Percentiles rank a stretch among this genome's conserved stretches.
Conservation (phyloP, 2,329 filamentous ascomycete species). For the Sphaerulina vaccinii region DNA sequence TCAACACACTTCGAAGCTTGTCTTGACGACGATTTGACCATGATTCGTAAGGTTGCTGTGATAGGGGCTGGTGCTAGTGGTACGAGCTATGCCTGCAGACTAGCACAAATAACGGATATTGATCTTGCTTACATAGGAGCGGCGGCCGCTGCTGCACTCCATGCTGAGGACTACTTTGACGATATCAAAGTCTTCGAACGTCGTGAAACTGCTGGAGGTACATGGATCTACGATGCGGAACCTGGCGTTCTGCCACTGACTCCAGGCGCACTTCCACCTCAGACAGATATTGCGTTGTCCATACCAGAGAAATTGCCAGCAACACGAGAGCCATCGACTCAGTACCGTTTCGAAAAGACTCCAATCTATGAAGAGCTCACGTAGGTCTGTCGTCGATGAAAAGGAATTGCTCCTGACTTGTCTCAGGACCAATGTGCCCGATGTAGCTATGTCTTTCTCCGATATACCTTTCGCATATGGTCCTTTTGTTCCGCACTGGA, state of each 20-base stretch:
- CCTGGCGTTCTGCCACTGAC: conserved; percentile 39
- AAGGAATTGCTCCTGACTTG: neutral
- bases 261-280: conserved; percentile 48
- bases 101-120: no score
- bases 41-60: conserved; percentile 37
- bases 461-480: conserved; percentile 55
- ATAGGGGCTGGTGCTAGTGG: conserved; percentile 33
- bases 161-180: conserved; percentile 38
- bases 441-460: conserved; percentile 58
- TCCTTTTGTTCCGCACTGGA: conserved; percentile 56
- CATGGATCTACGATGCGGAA: conserved; percentile 52
- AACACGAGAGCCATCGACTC: conserved; percentile 42
- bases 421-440: conserved; percentile 53
- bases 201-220: conserved; percentile 38
- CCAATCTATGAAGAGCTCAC: conserved; percentile 55
- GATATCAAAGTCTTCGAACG: conserved; percentile 39
- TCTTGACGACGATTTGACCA: neutral
- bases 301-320: conserved; percentile 47
- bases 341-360: conserved; percentile 50
- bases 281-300: conserved; percentile 48
- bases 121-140: conserved; percentile 29
- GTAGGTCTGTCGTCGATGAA: neutral
- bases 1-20: neutral
- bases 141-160: conserved; percentile 37
- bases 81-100: conserved; percentile 9